These are phyloP conservation scores for Pseudonectria buxi DNA, from an alignment of 2,329 filamentous ascomycete genomes.

Conservation along the genomic window DNA sequence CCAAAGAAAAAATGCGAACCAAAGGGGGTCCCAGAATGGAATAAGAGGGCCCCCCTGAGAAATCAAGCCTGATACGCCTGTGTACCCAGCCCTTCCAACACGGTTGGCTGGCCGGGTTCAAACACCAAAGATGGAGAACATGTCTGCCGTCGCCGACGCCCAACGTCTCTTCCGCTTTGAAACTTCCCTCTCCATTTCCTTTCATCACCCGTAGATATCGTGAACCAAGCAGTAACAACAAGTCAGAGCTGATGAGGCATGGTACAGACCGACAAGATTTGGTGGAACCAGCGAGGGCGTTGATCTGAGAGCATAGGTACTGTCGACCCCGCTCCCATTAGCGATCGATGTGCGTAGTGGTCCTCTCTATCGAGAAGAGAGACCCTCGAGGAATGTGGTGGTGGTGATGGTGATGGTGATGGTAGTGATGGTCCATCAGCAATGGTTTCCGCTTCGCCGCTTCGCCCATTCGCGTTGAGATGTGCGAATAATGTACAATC, in stretches of 20 bases:
- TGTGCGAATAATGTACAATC: slow-evolving; percentile 38
- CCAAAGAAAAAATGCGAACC: slow-evolving; percentile 21
- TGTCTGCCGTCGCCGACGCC: slow-evolving; percentile 21
- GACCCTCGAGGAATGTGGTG: slow-evolving; percentile 12
- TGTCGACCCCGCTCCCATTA: slow-evolving; percentile 14
- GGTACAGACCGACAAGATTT: slow-evolving; percentile 21
- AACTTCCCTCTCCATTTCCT: slow-evolving; percentile 18
- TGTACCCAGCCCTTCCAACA: slow-evolving; percentile 14
- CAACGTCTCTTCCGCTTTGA: slow-evolving; percentile 16
- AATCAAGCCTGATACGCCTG: slow-evolving; percentile 22
- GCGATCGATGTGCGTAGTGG: slow-evolving; percentile 5
- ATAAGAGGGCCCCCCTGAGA: slow-evolving; percentile 16
- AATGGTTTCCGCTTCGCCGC: slow-evolving; percentile 27
- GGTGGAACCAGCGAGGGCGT: slow-evolving; percentile 13
- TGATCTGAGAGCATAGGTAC: slow-evolving; percentile 10
- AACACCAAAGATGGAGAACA: slow-evolving; percentile 14
- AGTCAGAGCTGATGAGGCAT: slow-evolving; percentile 25
- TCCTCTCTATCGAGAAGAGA: slow-evolving; percentile 3
- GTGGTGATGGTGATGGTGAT: background rate
- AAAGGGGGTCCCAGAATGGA: slow-evolving; percentile 19
- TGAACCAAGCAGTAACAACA: slow-evolving; percentile 24
- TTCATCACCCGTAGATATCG: slow-evolving; percentile 24
- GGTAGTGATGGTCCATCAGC: slow-evolving; percentile 24
- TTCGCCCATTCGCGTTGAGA: slow-evolving; percentile 31
- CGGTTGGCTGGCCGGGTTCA: slow-evolving; percentile 14